A percentile compares a stretch with the other conserved stretches of the same genome.
Evolutionary conservation across 352 stramenopile genomes (phyloP).

Genomic region (Blastocystis sp.): DNA sequence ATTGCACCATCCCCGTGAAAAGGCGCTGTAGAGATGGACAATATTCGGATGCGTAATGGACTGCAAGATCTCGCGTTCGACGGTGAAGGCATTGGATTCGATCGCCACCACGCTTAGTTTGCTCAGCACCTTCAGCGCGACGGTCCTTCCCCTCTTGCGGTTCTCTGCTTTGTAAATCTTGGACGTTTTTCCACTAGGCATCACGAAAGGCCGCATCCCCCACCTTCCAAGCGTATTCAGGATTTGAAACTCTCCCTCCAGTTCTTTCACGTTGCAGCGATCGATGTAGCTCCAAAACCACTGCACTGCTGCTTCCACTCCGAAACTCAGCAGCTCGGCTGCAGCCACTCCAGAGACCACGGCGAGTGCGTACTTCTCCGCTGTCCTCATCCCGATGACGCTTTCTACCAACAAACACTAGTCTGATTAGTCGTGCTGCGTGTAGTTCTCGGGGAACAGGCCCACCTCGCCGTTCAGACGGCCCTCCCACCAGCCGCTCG

Average conservation of each 20-base stretch:
- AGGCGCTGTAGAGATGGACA: background rate
- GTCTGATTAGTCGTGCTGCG: constrained; percentile 1
- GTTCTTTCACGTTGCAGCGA: background rate
- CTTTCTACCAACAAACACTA: background rate
- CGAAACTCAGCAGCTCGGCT: background rate
- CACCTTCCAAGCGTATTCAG: constrained; percentile 6
- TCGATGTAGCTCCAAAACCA: background rate
- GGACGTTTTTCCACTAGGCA: constrained; percentile 43
- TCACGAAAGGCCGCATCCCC: background rate
- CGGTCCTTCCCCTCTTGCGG: background rate
- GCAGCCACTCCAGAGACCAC: background rate
- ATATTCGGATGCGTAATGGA: constrained; percentile 19
- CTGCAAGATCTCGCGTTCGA: background rate
- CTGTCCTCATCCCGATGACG: background rate
- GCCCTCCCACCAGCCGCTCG: constrained; percentile 71
- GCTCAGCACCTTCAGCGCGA: constrained; percentile 35
- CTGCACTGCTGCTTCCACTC: background rate
- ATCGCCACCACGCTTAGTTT: background rate
- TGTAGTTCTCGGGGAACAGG: constrained; percentile 68
- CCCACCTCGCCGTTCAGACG: constrained; percentile 56
- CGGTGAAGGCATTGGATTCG: constrained; percentile 27
- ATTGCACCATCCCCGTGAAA: background rate
- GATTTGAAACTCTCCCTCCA: background rate
- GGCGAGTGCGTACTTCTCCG: background rate
- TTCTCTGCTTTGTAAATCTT: constrained; percentile 28